Evolutionary conservation across 2,329 filamentous ascomycete genomes (phyloP), one percentile per base, ranked within the genome.

Genomic region (Nothomitra cinnamomea): DNA sequence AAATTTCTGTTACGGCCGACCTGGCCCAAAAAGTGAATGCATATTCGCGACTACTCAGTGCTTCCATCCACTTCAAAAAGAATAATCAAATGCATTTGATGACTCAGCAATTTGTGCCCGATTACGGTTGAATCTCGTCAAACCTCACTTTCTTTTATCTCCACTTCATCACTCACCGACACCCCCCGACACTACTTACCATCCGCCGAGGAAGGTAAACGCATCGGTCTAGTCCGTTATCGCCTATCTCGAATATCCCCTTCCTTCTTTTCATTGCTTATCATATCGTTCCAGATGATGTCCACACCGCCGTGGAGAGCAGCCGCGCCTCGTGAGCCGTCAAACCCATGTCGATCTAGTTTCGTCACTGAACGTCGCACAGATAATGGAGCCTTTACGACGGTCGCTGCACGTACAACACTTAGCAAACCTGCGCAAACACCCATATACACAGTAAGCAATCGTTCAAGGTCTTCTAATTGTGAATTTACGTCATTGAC

Each of bases 361-460:
- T 35, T 49, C 21, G 17, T 24, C 15, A 22, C 50, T 52, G 13
- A 25, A 41, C 35, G 8, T 22, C 6, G 5, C 28, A 40, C 22
- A 52, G 50, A 13, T 15, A 40, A 52, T 52, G 22, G 35, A n/a
- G 50, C 50, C 17, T 52, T 24, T 28, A 52, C 50, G 2, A 25
- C 50, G 2, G 32, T 52, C 35, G 32, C 50, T 12, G 50, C 50
- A 28, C 50, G 50, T 36, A 52, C 32, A 17, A 36, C 35, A 25
- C 35, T 52, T 24, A 24, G n/a, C 22, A 40, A 35, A n/a, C 50
- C 50, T 19, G n/a, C 35, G 10, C 15, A 2, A n/a, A 32, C 45
- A n/a, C 19, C 45, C 1, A 24, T 32, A 12, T 24, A 24, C 25
- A 35, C 25, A 17, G 45, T 49, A 35, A 49, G 7, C 15, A 48